These are phyloP conservation scores for Diaporthe caulivora DNA, from an alignment of 2,329 filamentous ascomycete genomes.

Conservation along the genomic window DNA sequence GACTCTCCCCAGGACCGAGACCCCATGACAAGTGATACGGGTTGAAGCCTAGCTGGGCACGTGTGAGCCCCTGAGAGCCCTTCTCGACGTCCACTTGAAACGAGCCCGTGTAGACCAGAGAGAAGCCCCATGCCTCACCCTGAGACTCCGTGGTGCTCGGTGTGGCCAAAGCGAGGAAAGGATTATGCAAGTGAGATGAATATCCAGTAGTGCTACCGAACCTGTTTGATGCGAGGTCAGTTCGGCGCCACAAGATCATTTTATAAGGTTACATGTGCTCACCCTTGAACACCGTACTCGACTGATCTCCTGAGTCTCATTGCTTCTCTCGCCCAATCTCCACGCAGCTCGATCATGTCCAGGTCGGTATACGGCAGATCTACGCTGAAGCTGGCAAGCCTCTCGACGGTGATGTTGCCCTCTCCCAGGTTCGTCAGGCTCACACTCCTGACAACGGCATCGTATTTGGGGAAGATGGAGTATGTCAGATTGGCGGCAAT, in stretches of 20 bases:
- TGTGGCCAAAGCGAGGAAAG: conserved; percentile 69
- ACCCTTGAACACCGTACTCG: conserved; percentile 68
- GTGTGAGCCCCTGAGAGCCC: conserved; percentile 71
- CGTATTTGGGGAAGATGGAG: conserved; percentile 72
- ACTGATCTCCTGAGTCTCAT: conserved; percentile 66
- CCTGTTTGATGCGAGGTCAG: conserved; percentile 48
- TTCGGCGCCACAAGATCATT: no score
- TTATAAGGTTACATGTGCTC: conserved; percentile 39
- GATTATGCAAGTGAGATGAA: conserved; percentile 74
- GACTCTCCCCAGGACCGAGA: conserved; percentile 66
- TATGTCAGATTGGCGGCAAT: conserved; percentile 71
- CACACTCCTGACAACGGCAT: conserved; percentile 72
- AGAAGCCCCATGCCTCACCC: conserved; percentile 75
- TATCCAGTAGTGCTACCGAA: conserved; percentile 73
- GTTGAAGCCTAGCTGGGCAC: conserved; percentile 72
- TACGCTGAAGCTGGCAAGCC: conserved; percentile 71
- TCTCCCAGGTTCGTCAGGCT: conserved; percentile 71
- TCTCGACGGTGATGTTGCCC: conserved; percentile 64
- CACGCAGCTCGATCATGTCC: conserved; percentile 72
- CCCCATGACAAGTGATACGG: conserved; percentile 71
- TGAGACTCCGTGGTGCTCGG: conserved; percentile 70
- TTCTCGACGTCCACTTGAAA: conserved; percentile 73
- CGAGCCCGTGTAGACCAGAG: conserved; percentile 73
- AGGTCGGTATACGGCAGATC: conserved; percentile 71
- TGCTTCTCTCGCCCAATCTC: conserved; percentile 73